These are phyloP conservation scores for Flammula alnicola DNA, from an alignment of 1,284 basidiomycete species.

Conservation along the genomic window DNA sequence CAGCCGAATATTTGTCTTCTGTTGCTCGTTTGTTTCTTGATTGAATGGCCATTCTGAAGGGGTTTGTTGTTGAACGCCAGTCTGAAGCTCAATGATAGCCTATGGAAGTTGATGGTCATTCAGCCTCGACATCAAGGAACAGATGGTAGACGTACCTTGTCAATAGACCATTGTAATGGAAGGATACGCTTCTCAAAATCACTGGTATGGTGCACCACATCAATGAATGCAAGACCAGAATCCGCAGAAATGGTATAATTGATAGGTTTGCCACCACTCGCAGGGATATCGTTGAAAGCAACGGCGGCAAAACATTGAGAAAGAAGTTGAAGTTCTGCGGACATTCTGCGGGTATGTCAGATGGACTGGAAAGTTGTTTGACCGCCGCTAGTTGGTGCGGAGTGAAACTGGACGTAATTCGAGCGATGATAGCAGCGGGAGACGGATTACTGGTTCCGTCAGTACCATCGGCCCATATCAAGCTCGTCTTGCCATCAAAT, in stretches of 20 bases:
- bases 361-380: conserved; percentile 48
- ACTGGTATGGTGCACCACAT: conserved; percentile 67
- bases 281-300: conserved; percentile 64
- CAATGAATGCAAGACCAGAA: conserved; percentile 65
- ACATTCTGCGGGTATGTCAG: conserved; percentile 60
- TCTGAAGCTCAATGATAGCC: conserved; percentile 58
- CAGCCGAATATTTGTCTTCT: conserved; percentile 58
- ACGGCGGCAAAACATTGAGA: conserved; percentile 78
- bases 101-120: neutral
- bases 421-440: conserved; percentile 20
- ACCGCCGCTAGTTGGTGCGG: conserved; percentile 40
- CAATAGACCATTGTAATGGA: conserved; percentile 80
- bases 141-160: conserved; percentile 49
- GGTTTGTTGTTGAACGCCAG: conserved; percentile 53
- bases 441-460: conserved; percentile 48
- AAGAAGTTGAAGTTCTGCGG: conserved; percentile 76
- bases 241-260: conserved; percentile 80
- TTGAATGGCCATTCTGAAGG: conserved; percentile 79
- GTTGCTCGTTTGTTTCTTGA: conserved; percentile 67
- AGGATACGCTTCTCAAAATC: conserved; percentile 74
- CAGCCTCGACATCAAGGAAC: neutral
- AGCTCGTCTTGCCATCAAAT: conserved; percentile 55
- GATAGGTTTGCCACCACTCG: conserved; percentile 39
- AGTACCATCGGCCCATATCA: conserved; percentile 71
- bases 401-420: conserved; percentile 23